phyloP scores from a whole-genome alignment of 805 yeast species.

The Candida hispaniensis region DNA sequence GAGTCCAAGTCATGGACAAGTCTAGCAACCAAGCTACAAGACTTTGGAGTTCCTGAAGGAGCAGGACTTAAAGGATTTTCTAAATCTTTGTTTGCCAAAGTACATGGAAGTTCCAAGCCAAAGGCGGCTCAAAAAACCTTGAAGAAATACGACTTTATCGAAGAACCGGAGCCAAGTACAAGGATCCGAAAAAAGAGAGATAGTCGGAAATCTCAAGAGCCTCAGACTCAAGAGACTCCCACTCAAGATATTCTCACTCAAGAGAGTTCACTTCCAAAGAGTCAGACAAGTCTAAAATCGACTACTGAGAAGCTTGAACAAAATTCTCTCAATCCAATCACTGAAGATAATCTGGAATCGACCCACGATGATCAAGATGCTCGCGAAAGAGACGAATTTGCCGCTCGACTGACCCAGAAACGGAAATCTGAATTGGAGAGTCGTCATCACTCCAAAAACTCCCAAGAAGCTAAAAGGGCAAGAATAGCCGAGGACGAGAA shows the following conservation, averaged over 20 bases:
- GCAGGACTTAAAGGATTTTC: slow-evolving; percentile 18
- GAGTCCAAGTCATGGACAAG: slow-evolving; percentile 19
- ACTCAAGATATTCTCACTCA: too few species aligned
- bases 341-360: slow-evolving; percentile 30
- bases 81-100: slow-evolving; percentile 18
- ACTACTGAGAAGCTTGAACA: too few species aligned
- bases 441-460: neutral
- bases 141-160: slow-evolving; percentile 6
- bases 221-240: too few species aligned
- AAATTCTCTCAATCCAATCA: slow-evolving; percentile 40
- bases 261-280: too few species aligned
- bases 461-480: slow-evolving; percentile 1
- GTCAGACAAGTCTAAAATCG: too few species aligned
- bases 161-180: slow-evolving; percentile 1
- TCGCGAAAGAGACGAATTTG: slow-evolving; percentile 28
- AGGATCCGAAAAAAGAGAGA: slow-evolving; percentile 5
- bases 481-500: slow-evolving; percentile 1
- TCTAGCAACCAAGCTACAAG: slow-evolving; percentile 18
- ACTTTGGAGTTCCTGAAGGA: slow-evolving; percentile 22
- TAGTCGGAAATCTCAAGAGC: too few species aligned
- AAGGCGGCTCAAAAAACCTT: neutral
- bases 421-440: slow-evolving; percentile 11
- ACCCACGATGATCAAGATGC: slow-evolving; percentile 33
- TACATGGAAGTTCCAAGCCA: slow-evolving; percentile 11
- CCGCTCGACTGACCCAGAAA: slow-evolving; percentile 22